These are phyloP conservation scores for Globisporangium echinulatum DNA, from an alignment of 352 stramenopile species.

Conservation along the genomic window DNA sequence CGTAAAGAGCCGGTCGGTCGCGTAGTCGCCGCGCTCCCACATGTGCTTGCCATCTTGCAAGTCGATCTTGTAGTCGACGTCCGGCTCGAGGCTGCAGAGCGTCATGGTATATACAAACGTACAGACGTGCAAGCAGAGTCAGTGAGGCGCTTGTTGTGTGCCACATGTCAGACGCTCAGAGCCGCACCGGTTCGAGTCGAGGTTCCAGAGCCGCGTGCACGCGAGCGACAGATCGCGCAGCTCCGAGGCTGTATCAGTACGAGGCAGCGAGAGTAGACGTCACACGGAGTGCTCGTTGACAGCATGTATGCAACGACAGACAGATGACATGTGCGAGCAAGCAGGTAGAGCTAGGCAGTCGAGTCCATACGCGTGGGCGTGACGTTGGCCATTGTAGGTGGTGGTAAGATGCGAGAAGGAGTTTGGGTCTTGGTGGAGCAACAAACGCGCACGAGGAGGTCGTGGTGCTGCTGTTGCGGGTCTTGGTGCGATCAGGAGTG, in stretches of 20 bases:
- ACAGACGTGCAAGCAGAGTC: background rate
- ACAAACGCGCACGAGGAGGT: background rate
- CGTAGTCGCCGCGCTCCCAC: conserved; percentile 85
- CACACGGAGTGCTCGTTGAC: background rate
- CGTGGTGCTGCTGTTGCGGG: background rate
- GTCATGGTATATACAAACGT: background rate
- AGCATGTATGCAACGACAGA: background rate
- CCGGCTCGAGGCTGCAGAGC: conserved; percentile 59
- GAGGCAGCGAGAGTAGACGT: too few species aligned
- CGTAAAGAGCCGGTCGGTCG: conserved; percentile 87
- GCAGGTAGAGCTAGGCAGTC: background rate
- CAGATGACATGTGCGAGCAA: background rate
- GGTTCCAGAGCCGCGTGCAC: conserved; percentile 89
- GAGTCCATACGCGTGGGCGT: conserved; percentile 35
- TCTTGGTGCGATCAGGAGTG: too few species aligned
- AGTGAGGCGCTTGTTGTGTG: background rate
- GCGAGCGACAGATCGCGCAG: conserved; percentile 58
- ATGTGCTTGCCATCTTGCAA: conserved; percentile 90
- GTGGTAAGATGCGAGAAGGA: background rate
- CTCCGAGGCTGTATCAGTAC: conserved; percentile 24
- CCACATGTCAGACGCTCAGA: too few species aligned
- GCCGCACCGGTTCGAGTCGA: conserved; percentile 81
- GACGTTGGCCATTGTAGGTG: conserved; percentile 28
- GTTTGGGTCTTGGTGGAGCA: background rate
- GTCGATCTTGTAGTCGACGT: conserved; percentile 91